Conservation (phyloP, 2,329 filamentous ascomycete species). For the Ophiostoma sp. region DNA sequence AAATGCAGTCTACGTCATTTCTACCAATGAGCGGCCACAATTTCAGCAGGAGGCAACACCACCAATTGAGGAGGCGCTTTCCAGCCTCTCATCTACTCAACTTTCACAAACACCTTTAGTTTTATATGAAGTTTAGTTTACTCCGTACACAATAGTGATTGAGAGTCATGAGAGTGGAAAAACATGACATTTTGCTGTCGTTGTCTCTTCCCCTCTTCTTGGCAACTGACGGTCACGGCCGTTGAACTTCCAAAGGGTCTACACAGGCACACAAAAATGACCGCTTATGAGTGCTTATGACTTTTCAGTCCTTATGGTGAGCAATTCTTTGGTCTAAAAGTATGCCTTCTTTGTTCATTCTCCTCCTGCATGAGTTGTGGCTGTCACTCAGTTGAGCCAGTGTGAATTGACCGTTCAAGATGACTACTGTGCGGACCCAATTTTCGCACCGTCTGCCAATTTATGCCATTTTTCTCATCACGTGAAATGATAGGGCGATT, state of each 20-base stretch:
- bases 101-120: neutral
- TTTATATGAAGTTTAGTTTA: neutral
- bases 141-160: neutral
- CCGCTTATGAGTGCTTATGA: neutral
- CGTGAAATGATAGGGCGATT: constrained; percentile 22
- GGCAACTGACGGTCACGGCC: no score
- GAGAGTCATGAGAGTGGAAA: neutral
- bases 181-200: no score
- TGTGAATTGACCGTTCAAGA: neutral
- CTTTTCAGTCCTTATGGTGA: neutral
- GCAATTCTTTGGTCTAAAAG: no score
- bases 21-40: constrained; percentile 9
- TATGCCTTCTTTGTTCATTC: neutral
- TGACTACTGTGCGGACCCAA: neutral
- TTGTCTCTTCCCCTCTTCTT: neutral
- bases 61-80: neutral
- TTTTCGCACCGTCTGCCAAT: neutral
- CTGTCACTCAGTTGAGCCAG: neutral
- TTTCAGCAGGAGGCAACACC: neutral
- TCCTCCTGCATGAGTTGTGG: neutral
- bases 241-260: neutral
- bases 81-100: neutral
- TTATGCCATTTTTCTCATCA: neutral
- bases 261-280: neutral
- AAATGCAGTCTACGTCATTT: constrained; percentile 12